A percentile compares a stretch with the other conserved stretches of the same genome.
Conservation (phyloP, 164 flowering plant genomes). For the Protea cynaroides region DNA sequence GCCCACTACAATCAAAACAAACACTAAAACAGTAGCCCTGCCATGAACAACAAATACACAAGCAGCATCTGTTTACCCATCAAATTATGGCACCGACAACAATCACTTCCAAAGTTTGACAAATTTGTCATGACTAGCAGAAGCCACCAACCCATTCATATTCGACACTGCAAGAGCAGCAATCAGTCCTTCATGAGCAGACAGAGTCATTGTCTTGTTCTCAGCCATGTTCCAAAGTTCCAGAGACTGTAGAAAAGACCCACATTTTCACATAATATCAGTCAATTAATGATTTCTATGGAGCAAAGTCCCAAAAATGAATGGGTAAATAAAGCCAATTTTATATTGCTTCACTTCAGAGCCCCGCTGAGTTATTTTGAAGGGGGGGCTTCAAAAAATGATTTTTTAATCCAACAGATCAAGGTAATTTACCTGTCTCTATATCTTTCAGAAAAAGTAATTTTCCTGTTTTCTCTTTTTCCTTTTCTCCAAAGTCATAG, state of each 20-base stretch:
- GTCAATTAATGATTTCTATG: background rate
- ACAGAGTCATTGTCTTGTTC: slow-evolving; percentile 65
- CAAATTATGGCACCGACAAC: background rate
- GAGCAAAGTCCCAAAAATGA: background rate
- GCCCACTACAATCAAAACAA: background rate
- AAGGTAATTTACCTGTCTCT: too few relatives aligned
- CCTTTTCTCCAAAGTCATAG: too few relatives aligned
- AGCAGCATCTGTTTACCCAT: background rate
- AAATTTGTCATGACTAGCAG: slow-evolving; percentile 65
- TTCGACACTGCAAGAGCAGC: slow-evolving; percentile 55
- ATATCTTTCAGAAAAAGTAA: too few relatives aligned
- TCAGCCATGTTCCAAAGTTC: slow-evolving; percentile 75
- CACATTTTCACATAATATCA: background rate
- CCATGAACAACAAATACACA: background rate
- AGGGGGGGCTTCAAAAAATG: too few relatives aligned
- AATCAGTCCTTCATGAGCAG: slow-evolving; percentile 60
- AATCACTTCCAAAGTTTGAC: slow-evolving; percentile 63
- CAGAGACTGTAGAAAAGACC: slow-evolving; percentile 38
- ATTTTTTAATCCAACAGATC: too few relatives aligned
- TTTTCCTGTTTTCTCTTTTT: too few relatives aligned
- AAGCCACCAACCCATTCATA: slow-evolving; percentile 52
- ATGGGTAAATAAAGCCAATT: too few relatives aligned
- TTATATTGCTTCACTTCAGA: too few relatives aligned
- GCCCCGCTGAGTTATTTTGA: too few relatives aligned
- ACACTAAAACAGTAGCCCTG: background rate